Evolutionary conservation across 768 basidiomycete species (phyloP), one percentile per base, ranked within the genome.

Genomic region (Kwoniella dendrophila): DNA sequence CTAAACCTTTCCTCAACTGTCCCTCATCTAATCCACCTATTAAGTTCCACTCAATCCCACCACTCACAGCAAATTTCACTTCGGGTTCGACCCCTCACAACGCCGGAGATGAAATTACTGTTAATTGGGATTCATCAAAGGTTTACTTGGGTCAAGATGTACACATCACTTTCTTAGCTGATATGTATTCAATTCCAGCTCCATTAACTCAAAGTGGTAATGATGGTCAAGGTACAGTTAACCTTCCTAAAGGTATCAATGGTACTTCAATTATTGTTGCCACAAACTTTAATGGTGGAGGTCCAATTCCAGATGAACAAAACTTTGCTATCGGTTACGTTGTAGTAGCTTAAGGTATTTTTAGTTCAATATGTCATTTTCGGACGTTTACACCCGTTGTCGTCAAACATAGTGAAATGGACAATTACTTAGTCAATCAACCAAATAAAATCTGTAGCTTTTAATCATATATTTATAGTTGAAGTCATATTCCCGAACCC

Each of bases 281-380:
- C 22, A 68, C 66, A 26, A 64, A 63, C 38, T 68, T 60, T 50
- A 22, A 58, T 45, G 66, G 66, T 3, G 36, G 36, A 4, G 66
- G 58, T 4, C 62, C 62, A 3, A 68, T 68, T 30, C 66, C 66
- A 8, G 66, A 68, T 38, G 54, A 48, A 11, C 62, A 64, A 32
- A 68, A 64, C 55, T 68, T 64, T n/a, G 66, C 53, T 27, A 68
- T 68, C 36, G 62, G 66, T 24, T 60, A 56, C 20, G 41, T 68
- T 24, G 62, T 68, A 1, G 66, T 68, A 0, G 58, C 66, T 40
- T 68, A 59, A 63, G 1, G 14, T 30, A 36, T 14, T 26, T n/a
- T n/a, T n/a, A n/a, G n/a, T n/a, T n/a, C n/a, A n/a, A n/a, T n/a
- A n/a, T n/a, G n/a, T n/a, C n/a, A n/a, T n/a, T n/a, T n/a, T n/a